These are phyloP conservation scores for Trichoderma semiorbis DNA, from an alignment of 2,329 filamentous ascomycete genomes.

Conservation along the genomic window DNA sequence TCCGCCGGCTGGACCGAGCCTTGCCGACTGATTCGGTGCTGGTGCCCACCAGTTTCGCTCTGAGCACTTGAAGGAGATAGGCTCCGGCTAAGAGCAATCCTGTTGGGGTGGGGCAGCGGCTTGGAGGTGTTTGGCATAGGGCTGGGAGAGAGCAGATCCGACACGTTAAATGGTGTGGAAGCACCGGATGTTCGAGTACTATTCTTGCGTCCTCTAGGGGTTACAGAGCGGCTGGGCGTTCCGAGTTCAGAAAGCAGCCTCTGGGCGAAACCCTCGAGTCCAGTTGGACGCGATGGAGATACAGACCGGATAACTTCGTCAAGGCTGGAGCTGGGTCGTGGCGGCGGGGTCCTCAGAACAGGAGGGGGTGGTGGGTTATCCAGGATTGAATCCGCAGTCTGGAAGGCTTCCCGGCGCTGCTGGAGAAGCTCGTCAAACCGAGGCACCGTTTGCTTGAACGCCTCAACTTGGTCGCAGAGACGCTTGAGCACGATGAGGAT, in stretches of 20 bases:
- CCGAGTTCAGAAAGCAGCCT: conserved; percentile 58
- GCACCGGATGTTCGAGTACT: conserved; percentile 31
- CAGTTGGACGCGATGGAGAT: conserved; percentile 53
- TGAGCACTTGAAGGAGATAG: conserved; percentile 40
- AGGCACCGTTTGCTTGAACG: conserved; percentile 61
- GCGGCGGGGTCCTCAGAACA: conserved; percentile 28
- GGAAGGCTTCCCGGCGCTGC: conserved; percentile 62
- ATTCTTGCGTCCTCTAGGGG: conserved; percentile 51
- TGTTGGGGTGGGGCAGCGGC: conserved; percentile 35
- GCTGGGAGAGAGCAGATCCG: conserved; percentile 28
- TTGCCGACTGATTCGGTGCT: conserved; percentile 32
- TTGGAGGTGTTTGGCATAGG: conserved; percentile 39
- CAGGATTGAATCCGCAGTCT: conserved; percentile 52
- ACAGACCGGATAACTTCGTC: conserved; percentile 44
- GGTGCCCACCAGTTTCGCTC: conserved; percentile 25
- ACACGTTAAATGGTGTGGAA: conserved; percentile 27
- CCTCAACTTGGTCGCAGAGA: conserved; percentile 59
- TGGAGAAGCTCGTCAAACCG: conserved; percentile 71
- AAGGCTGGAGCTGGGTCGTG: conserved; percentile 35
- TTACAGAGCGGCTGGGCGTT: conserved; percentile 46
- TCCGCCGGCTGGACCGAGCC: conserved; percentile 51
- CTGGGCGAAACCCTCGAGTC: conserved; percentile 60
- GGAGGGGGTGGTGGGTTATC: conserved; percentile 32
- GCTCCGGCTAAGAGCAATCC: conserved; percentile 35
- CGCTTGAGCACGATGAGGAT: conserved; percentile 57